Base-by-base conservation (phyloP, 1,284 basidiomycete species). In the Ceraceosorus guamensis region DNA sequence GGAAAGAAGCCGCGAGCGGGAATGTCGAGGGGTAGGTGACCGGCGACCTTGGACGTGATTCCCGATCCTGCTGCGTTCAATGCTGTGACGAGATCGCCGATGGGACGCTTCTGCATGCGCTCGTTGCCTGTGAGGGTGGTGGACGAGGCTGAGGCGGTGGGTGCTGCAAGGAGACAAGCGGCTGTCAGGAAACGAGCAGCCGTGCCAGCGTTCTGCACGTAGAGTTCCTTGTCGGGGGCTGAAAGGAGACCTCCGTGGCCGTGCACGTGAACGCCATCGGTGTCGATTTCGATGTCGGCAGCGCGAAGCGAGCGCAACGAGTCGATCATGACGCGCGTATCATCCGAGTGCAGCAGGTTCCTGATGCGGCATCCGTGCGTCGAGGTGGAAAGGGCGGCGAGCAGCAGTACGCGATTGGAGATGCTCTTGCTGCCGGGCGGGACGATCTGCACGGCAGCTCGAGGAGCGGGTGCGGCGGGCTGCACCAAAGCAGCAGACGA, bases 271-370 rank as follows among this genome's bases (percentile, higher is more conserved):
- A 99, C 91, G 31, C 88, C 88, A 53, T 83, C 85, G 65, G 97
- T 92, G 79, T 96, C 89, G 89, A 91, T 98, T 24, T 81, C 81
- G 75, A 89, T 89, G 45, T 80, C 83, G 30, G 93, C 93, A 48
- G 91, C 93, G 84, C 90, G 66, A 7, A 63, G 56, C 35, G 64
- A 49, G 61, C 90, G 86, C 61, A 98, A 84, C 57, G 91, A 89
- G 49, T 85, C 81, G 90, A 98, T 97, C 95, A 99, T 98, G 56
- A 99, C 93, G 67, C 91, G 90, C 0, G 93, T 99, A 77, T 99
- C 93, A 72, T 98, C 93, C 7, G 91, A 97, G 76, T 97, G 92
- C 46, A 98, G 81, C 14, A 97, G 80, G 73, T 97, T 97, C 77
- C 82, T 86, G 50, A 99, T 80, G 57, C 86, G 82, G 78, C 91